These are phyloP conservation scores for Perkinsus olseni DNA, from an alignment of 169 alveolate species.

Conservation along the genomic window DNA sequence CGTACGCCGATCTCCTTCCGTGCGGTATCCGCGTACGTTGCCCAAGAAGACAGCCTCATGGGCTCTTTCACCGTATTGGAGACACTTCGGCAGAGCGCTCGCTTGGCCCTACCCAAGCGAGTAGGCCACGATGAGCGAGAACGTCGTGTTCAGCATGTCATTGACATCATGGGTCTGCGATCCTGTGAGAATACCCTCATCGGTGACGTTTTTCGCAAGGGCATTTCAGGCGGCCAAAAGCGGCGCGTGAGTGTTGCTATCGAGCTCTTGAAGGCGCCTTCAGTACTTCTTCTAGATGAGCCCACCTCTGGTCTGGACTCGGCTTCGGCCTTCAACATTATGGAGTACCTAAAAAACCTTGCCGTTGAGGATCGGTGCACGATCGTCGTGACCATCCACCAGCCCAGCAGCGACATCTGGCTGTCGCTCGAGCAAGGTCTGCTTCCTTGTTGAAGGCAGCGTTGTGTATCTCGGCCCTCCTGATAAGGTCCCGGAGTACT, in stretches of 20 bases:
- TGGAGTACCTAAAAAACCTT: constrained; percentile 17
- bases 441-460: neutral
- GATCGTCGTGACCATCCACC: neutral
- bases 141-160: constrained; percentile 17
- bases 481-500: neutral
- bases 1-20: constrained; percentile 6
- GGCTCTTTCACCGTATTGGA: constrained; percentile 27
- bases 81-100: constrained; percentile 29
- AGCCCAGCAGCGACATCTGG: neutral
- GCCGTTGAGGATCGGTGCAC: constrained; percentile 8
- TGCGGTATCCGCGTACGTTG: constrained; percentile 14
- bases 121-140: constrained; percentile 26
- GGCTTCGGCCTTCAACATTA: constrained; percentile 24
- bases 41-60: constrained; percentile 23
- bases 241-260: neutral
- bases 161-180: constrained; percentile 34
- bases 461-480: neutral
- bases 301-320: constrained; percentile 1
- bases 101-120: constrained; percentile 26
- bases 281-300: neutral
- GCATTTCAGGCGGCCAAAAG: constrained; percentile 32
- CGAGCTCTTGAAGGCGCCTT: neutral
- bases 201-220: constrained; percentile 30
- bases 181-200: constrained; percentile 23
- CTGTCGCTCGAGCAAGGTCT: neutral